Evolutionary conservation across 257 asterid species (phyloP), one percentile per base, ranked within the genome.

Genomic region (Solanum clarkiae): DNA sequence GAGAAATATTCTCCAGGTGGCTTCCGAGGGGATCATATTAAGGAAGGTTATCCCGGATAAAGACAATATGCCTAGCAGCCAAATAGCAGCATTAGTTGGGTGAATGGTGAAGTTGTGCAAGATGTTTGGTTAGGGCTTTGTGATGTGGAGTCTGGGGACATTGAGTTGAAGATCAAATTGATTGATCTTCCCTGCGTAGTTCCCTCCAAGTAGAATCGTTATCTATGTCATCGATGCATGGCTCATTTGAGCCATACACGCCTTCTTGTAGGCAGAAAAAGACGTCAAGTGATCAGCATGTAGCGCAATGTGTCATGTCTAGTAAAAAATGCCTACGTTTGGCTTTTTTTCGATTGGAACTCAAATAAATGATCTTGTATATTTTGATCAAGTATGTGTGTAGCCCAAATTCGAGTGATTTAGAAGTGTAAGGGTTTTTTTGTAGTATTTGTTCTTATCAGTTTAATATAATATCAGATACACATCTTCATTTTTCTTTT

Each of bases 1-100:
- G 57, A 88, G 90, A 83, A 89, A 86, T 70, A 88, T 91, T 56
- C 89, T 91, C 5, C 83, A 87, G 20, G 87, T 55, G n/a, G 86
- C 89, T 53, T 84, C 85, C 12, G 84, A 89, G 45, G 91, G 89
- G 69, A 88, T 85, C 80, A 86, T 90, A n/a, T 84, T 91, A 47
- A 88, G 93, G 83, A 89, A 91, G 90, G 88, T 87, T 32, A 91
- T 91, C 82, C 91, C 92, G 3, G 91, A 87, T 36, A 86, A 24
- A 18, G 93, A 91, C 80, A 91, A 91, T 79, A n/a, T 91, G 92
- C 40, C 88, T 91, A 32, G 84, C 92, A 24, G 89, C 86, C 8
- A 91, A 91, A 87, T 24, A 91, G 93, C 84, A 70, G 84, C 83
- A 91, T 89, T 44, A 13, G 44, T 54, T 91, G 87, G 89, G 80